These are phyloP conservation scores for Phytophthora vignae DNA, from an alignment of 352 stramenopile genomes.

Conservation along the genomic window DNA sequence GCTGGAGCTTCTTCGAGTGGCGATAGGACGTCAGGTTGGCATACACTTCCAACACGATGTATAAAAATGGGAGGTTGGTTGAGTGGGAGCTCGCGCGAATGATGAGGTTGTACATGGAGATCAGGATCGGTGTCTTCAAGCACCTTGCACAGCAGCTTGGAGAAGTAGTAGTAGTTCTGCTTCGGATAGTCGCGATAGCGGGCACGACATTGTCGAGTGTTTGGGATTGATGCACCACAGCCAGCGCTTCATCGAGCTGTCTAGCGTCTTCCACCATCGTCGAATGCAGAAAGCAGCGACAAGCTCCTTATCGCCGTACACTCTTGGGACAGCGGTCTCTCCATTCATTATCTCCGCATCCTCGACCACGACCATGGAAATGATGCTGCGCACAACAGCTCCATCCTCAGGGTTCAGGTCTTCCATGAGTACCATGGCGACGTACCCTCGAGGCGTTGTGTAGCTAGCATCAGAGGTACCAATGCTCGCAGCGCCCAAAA, in stretches of 20 bases:
- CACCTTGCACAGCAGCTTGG: neutral
- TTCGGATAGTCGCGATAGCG: neutral
- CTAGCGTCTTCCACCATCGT: neutral
- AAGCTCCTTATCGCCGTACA: neutral
- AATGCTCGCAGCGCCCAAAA: neutral
- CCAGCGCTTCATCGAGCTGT: neutral
- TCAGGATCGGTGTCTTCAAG: conserved; percentile 1
- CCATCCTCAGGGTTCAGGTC: conserved; percentile 4
- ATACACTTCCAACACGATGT: neutral
- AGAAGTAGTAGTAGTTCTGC: neutral
- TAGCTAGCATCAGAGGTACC: neutral
- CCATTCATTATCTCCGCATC: neutral
- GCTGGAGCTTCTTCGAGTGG: neutral
- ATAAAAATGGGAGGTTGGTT: neutral
- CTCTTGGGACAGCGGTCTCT: neutral
- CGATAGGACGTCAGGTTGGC: neutral
- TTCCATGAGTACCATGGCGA: conserved; percentile 15
- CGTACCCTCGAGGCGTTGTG: conserved; percentile 1
- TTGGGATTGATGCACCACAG: neutral
- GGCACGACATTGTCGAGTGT: neutral
- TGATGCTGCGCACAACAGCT: neutral
- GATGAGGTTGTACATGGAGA: conserved; percentile 4
- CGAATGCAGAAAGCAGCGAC: neutral
- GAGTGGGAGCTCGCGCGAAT: neutral
- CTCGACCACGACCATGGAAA: conserved; percentile 12